Evolutionary conservation across 495 filamentous ascomycete genomes (phyloP).

Genomic region (Penicillium steckii): DNA sequence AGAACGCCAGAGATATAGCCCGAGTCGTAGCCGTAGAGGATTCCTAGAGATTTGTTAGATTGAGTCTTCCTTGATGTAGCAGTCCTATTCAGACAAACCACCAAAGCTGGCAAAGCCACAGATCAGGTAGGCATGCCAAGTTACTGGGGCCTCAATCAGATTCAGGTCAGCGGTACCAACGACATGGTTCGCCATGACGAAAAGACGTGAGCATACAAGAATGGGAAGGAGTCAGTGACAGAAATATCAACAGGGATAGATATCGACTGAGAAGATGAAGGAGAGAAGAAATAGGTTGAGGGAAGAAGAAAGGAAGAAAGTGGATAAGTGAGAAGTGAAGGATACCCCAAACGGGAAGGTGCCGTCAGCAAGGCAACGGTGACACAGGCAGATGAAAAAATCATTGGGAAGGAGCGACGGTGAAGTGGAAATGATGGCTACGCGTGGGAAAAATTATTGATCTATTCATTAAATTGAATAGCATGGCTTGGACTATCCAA

Average conservation of each 20-base stretch:
- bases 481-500: too few relatives aligned
- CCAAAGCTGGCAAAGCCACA: conserved; percentile 58
- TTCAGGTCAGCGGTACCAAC: conserved; percentile 17
- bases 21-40: conserved; percentile 53
- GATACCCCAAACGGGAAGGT: conserved; percentile 8
- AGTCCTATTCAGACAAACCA: conserved; percentile 23
- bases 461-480: too few relatives aligned
- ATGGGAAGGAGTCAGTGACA: background rate
- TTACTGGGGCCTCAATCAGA: conserved; percentile 59
- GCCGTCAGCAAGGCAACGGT: conserved; percentile 14
- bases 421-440: too few relatives aligned
- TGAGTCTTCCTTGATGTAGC: background rate
- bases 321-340: conserved; percentile 17
- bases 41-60: conserved; percentile 14
- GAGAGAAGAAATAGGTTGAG: conserved; percentile 1
- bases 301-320: conserved; percentile 27
- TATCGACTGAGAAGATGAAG: conserved; percentile 26
- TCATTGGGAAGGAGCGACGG: too few relatives aligned
- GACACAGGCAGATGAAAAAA: conserved; percentile 3
- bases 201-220: background rate
- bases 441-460: too few relatives aligned
- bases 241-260: conserved; percentile 1
- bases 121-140: conserved; percentile 57
- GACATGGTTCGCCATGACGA: conserved; percentile 11
- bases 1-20: conserved; percentile 57